These are phyloP conservation scores for Puccinia novopanici DNA, from an alignment of 1,284 basidiomycete genomes.

Conservation along the genomic window DNA sequence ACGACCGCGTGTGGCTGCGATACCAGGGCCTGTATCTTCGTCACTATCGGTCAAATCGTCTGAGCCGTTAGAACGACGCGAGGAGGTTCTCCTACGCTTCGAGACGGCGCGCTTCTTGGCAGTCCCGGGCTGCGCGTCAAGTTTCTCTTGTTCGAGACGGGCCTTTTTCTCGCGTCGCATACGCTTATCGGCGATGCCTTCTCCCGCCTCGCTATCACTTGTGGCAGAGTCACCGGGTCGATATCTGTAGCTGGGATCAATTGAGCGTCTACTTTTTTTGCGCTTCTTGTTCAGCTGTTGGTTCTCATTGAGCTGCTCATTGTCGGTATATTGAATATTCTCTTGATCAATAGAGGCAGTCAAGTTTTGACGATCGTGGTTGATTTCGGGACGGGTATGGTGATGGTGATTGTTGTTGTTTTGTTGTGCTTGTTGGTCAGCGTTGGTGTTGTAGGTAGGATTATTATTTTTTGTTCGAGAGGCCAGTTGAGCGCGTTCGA, in stretches of 20 bases:
- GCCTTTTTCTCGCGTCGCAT: slow-evolving; percentile 42
- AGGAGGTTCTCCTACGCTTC: slow-evolving; percentile 5
- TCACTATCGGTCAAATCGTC: slow-evolving; percentile 44
- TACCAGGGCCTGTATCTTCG: slow-evolving; percentile 38
- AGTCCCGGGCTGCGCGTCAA: background rate
- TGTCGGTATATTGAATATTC: slow-evolving; percentile 9
- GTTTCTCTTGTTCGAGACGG: slow-evolving; percentile 23
- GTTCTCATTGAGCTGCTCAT: background rate
- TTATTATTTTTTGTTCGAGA: slow-evolving; percentile 19
- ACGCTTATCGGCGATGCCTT: slow-evolving; percentile 46
- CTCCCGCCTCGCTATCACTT: slow-evolving; percentile 46
- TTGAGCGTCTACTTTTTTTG: slow-evolving; percentile 29
- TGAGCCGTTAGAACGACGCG: slow-evolving; percentile 12
- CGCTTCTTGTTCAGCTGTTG: slow-evolving; percentile 33
- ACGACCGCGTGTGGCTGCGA: slow-evolving; percentile 26
- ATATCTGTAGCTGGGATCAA: slow-evolving; percentile 47
- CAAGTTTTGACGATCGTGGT: slow-evolving; percentile 11
- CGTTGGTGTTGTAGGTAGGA: background rate
- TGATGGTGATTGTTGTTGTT: background rate
- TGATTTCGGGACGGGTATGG: background rate
- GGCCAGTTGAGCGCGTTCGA: slow-evolving; percentile 34
- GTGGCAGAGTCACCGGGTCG: slow-evolving; percentile 40
- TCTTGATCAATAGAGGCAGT: background rate
- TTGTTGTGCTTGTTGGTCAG: background rate
- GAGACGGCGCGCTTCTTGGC: slow-evolving; percentile 7